Evolutionary conservation across 441 rosid species (phyloP), one percentile per base, ranked within the genome.

Genomic region (Gossypium aridum): DNA sequence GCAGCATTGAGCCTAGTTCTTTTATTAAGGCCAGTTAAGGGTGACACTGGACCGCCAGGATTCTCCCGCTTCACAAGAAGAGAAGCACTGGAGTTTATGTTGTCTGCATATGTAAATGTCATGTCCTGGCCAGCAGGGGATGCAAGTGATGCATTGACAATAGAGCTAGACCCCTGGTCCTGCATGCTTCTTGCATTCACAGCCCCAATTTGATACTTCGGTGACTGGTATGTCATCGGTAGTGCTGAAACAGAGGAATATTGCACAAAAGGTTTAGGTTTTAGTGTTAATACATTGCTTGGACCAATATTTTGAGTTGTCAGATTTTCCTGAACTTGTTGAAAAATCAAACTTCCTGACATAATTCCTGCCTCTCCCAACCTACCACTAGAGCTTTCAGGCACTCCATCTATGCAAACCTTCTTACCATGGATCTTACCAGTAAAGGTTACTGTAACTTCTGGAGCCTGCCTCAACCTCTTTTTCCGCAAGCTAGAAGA

Each of bases 391-490:
- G 93, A 86, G 83, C 90, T 84, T 80, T 91, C 96, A 1, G 88
- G 88, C 76, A 88, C 83, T 76, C 88, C 86, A 78, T 90, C 97
- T 64, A 82, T 85, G 85, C 90, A 89, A 80, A 87, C 86, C 80
- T 89, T 93, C 89, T 92, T 96, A 70, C 98, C 92, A 75, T 87
- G 87, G 79, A 83, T 86, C 83, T 86, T 87, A 78, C 83, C 86
- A 74, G 75, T 87, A 66, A 93, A 84, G 65, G 88, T 81, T 64
- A 85, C 92, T 26, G 90, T 79, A 57, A 88, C 82, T 80, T 91
- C 97, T 31, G 88, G 80, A 78, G 83, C 82, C 85, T 89, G 86
- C 80, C 92, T 89, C 74, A 85, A 76, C 84, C 98, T 88, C 86
- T 89, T 96, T 79, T 82, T 89, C 74, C 92, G 85, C 76, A 87